These are phyloP conservation scores for Podospora pseudoanserina DNA, from an alignment of 495 filamentous ascomycete species.

Conservation along the genomic window DNA sequence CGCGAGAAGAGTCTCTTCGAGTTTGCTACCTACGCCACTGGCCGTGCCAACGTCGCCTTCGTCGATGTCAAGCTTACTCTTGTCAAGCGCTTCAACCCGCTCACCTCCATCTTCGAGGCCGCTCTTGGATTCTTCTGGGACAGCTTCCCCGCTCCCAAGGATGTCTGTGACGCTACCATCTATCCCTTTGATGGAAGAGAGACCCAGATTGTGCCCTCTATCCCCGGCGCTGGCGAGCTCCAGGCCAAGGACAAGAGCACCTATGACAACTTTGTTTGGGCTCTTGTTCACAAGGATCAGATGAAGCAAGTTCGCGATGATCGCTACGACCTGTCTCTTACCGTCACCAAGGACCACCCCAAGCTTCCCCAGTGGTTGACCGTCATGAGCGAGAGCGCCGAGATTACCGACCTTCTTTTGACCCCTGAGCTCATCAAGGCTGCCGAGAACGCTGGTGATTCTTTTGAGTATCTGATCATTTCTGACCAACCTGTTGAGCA, in stretches of 20 bases:
- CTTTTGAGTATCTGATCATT: slow-evolving; percentile 83
- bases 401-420: slow-evolving; percentile 84
- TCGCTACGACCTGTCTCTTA: slow-evolving; percentile 90
- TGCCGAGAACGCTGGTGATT: slow-evolving; percentile 72
- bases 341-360: slow-evolving; percentile 81
- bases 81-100: slow-evolving; percentile 84
- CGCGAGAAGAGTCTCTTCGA: slow-evolving; percentile 82
- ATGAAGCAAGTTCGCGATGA: slow-evolving; percentile 90
- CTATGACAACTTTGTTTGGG: slow-evolving; percentile 92
- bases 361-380: slow-evolving; percentile 91
- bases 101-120: slow-evolving; percentile 65
- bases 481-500: slow-evolving; percentile 89
- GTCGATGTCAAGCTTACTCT: slow-evolving; percentile 79
- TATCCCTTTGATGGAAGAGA: slow-evolving; percentile 94
- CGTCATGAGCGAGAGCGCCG: slow-evolving; percentile 94
- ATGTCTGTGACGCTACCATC: slow-evolving; percentile 66
- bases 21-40: slow-evolving; percentile 86
- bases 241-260: slow-evolving; percentile 62
- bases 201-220: slow-evolving; percentile 59
- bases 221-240: slow-evolving; percentile 54
- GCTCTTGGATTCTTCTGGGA: slow-evolving; percentile 69
- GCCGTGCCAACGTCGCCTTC: slow-evolving; percentile 89
- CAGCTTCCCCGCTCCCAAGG: slow-evolving; percentile 63
- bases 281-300: slow-evolving; percentile 87
- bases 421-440: slow-evolving; percentile 81